Evolutionary conservation across 805 yeast species (phyloP), one percentile per base, ranked within the genome.

Genomic region (Candida vartiovaarae): DNA sequence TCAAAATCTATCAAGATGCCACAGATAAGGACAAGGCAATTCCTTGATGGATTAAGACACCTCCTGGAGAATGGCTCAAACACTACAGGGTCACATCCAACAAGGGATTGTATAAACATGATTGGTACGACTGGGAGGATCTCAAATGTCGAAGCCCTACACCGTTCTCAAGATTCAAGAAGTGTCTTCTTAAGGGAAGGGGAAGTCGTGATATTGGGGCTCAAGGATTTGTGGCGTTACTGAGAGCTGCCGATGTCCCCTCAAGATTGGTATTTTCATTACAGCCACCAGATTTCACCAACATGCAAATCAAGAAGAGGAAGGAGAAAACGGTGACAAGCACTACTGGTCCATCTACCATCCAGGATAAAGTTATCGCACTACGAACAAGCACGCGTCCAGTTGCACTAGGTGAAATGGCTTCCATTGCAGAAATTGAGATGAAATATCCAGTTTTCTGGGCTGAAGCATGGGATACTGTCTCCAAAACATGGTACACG

Each of bases 381-480:
- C 34, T 61, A 41, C 40, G 63, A 43, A 54, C 50, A 24, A 56
- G 57, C 1, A 44, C 42, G 11, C 25, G 41, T 1, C 11, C 44
- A 1, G 20, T 39, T 3, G 25, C 49, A 1, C 24, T 24, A 15
- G 36, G 37, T 27, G 42, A 53, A 11, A 36, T 33, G 25, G 53
- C 53, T 5, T 50, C 49, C 3, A 47, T 35, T 11, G 56, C 49
- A 6, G 57, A 53, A 39, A 42, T 54, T 25, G 60, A 62, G 42
- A 47, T 61, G 39, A 55, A 57, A 7, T 82, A 68, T 55, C 97
- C 97, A 0, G 72, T 89, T 0, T 89, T 82, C 57, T 93, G 99
- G 99, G 80, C 80, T 24, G 99, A 93, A 60, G 96, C 85, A 0
- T 91, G 95, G 95, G 90, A 91, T 59, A 74, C 74, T 40, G 76